Conservation (phyloP, 129 eudicot genomes). For the Lactuca saligna region DNA sequence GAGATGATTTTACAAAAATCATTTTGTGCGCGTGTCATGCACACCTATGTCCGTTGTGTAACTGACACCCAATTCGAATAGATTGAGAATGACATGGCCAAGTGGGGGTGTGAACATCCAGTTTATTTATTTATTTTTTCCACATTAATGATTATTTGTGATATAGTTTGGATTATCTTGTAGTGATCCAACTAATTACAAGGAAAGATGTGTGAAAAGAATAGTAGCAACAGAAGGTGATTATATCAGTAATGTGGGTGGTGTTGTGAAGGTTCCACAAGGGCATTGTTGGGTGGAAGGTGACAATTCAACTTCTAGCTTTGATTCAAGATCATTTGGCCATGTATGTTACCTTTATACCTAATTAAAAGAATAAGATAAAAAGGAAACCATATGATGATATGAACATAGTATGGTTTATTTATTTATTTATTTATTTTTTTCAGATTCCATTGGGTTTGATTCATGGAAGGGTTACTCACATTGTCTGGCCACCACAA, state of each 20-base stretch:
- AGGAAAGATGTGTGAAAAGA: conserved; percentile 72
- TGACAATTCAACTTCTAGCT: conserved; percentile 69
- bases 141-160: no score
- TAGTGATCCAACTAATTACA: conserved; percentile 78
- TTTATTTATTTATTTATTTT: background rate
- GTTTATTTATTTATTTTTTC: no score
- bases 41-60: no score
- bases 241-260: conserved; percentile 49
- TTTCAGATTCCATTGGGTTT: conserved; percentile 89
- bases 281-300: conserved; percentile 99
- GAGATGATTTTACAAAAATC: no score
- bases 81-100: no score
- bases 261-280: conserved; percentile 64
- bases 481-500: conserved; percentile 86
- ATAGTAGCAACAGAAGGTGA: conserved; percentile 84
- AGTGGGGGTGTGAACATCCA: no score
- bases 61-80: no score
- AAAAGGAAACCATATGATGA: background rate
- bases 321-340: conserved; percentile 80
- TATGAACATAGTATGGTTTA: background rate
- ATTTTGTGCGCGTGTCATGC: no score
- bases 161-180: conserved; percentile 16
- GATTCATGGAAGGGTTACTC: conserved; percentile 75
- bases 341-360: conserved; percentile 45
- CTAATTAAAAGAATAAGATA: conserved; percentile 5